phyloP scores from a whole-genome alignment of 257 asterid genomes.

The Penstemon davidsonii region DNA sequence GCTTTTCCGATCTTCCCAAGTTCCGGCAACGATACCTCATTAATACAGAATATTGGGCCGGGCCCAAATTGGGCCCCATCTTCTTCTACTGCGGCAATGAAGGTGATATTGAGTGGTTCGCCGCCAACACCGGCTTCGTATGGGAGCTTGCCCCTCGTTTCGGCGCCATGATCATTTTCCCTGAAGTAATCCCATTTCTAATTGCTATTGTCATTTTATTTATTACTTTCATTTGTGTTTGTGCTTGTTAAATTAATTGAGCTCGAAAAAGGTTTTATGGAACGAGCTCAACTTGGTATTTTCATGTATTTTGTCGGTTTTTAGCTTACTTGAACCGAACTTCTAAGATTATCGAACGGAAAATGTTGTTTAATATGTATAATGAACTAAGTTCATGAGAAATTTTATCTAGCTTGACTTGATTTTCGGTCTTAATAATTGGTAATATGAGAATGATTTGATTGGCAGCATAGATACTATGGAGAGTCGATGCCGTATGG shows the following conservation, averaged over 20 bases:
- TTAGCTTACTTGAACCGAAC: too few species aligned
- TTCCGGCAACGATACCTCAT: conserved; percentile 81
- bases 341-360: too few species aligned
- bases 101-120: conserved; percentile 94
- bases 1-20: conserved; percentile 59
- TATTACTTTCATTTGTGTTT: neutral
- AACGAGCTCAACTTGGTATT: too few species aligned
- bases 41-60: conserved; percentile 71
- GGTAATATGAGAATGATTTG: conserved; percentile 13
- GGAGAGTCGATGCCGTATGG: conserved; percentile 93
- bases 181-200: conserved; percentile 51
- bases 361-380: too few species aligned
- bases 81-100: conserved; percentile 93
- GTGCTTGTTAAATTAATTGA: too few species aligned
- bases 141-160: conserved; percentile 91
- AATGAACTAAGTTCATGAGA: too few species aligned
- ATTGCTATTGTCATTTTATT: neutral
- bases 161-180: conserved; percentile 80
- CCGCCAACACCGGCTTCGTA: conserved; percentile 76
- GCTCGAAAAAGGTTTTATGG: too few species aligned
- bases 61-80: conserved; percentile 67
- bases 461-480: conserved; percentile 86
- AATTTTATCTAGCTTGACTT: too few species aligned
- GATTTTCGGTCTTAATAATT: neutral
- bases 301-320: too few species aligned